phyloP scores from a whole-genome alignment of 225 moss, liverwort and hornwort species.

The Physcomitrellopsis africana region DNA sequence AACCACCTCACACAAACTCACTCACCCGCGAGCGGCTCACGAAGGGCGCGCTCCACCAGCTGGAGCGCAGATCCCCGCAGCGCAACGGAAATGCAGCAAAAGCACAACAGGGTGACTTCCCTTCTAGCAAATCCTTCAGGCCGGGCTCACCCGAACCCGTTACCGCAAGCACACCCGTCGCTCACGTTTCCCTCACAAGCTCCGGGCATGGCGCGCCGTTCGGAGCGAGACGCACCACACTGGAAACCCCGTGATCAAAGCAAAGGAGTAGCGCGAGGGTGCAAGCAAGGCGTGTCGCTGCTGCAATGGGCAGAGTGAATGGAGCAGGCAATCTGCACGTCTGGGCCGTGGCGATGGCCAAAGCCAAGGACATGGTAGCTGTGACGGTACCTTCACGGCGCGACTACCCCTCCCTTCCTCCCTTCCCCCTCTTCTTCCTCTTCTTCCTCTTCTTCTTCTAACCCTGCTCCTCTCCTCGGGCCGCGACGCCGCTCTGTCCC shows the following conservation, averaged over 20 bases:
- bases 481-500: too few species aligned
- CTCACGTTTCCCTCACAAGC: slow-evolving; percentile 6
- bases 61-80: slow-evolving; percentile 40
- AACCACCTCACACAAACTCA: background rate
- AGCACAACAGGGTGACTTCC: background rate
- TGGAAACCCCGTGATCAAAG: background rate
- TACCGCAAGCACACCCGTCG: slow-evolving; percentile 21
- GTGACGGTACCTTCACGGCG: too few species aligned
- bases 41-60: slow-evolving; percentile 37
- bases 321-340: too few species aligned
- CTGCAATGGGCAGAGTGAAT: too few species aligned
- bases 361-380: too few species aligned
- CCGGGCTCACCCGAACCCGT: slow-evolving; percentile 23
- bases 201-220: slow-evolving; percentile 6
- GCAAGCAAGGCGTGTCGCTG: too few species aligned
- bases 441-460: too few species aligned
- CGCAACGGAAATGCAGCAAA: background rate
- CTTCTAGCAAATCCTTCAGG: too few species aligned
- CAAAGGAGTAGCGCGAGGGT: background rate
- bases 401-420: too few species aligned
- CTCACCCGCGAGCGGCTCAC: slow-evolving; percentile 25
- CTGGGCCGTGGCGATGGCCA: too few species aligned
- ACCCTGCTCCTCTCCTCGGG: too few species aligned
- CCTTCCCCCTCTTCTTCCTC: too few species aligned
- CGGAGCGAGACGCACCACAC: background rate